phyloP scores from a whole-genome alignment of 148 eudicot genomes.

The Talinum fruticosum region DNA sequence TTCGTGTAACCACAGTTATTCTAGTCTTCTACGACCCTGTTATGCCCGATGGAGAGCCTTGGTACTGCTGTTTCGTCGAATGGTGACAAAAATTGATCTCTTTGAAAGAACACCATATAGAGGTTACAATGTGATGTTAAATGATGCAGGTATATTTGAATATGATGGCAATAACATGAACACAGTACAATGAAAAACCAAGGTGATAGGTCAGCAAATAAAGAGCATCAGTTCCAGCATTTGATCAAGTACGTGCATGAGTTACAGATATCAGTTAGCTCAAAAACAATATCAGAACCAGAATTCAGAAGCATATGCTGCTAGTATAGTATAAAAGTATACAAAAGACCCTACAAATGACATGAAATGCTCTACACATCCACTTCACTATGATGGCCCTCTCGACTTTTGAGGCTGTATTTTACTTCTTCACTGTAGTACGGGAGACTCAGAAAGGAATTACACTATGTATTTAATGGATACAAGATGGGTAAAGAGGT shows the following conservation, averaged over 20 bases:
- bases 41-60: no score
- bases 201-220: not conserved
- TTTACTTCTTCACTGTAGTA: not conserved
- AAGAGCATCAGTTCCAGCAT: not conserved
- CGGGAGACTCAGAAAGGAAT: not conserved
- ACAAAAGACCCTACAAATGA: slow-evolving; percentile 26
- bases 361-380: slow-evolving; percentile 22
- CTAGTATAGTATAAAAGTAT: not conserved
- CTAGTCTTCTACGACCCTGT: no score
- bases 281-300: slow-evolving; percentile 8
- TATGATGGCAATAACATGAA: not conserved
- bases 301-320: slow-evolving; percentile 17
- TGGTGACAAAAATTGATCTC: no score
- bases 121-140: not conserved
- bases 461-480: not conserved
- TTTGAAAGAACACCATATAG: not conserved
- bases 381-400: not conserved
- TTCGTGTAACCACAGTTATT: no score
- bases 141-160: not conserved
- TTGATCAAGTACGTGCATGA: not conserved
- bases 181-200: not conserved
- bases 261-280: slow-evolving; percentile 8
- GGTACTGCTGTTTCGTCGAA: no score
- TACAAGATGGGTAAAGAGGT: not conserved
- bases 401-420: not conserved